Percentiles rank a stretch among this genome's conserved stretches.
phyloP scores from a whole-genome alignment of 192 early-diverging fungal genomes.

The Backusella australiensis region DNA sequence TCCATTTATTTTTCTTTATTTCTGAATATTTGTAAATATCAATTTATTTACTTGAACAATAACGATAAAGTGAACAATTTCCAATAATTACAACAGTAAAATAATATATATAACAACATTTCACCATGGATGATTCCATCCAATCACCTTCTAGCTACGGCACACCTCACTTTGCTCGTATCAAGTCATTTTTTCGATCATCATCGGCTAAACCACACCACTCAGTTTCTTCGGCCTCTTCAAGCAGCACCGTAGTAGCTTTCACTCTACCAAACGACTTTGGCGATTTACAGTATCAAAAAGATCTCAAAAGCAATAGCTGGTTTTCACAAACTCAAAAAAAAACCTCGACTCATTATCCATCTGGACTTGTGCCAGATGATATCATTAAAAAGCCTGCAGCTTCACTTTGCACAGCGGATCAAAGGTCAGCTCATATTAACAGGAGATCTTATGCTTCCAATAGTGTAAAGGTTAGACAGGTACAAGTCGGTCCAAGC shows the following conservation, averaged over 20 bases:
- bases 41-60: neutral
- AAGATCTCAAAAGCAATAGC: conserved; percentile 10
- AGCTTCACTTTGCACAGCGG: neutral
- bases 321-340: neutral
- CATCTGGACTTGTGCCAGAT: neutral
- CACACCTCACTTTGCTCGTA: conserved; percentile 13
- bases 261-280: conserved; percentile 18
- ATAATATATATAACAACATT: neutral
- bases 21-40: neutral
- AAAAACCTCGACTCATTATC: neutral
- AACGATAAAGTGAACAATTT: neutral
- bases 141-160: conserved; percentile 14
- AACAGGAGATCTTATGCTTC: conserved; percentile 67
- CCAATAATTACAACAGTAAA: neutral
- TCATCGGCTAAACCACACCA: neutral
- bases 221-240: conserved; percentile 5
- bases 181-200: conserved; percentile 9
- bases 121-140: conserved; percentile 2
- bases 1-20: neutral
- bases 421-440: conserved; percentile 6
- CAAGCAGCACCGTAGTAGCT: neutral
- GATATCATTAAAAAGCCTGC: conserved; percentile 9
- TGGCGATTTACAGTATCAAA: conserved; percentile 6
- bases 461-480: conserved; percentile 76
- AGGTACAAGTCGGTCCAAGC: conserved; percentile 81